These are phyloP conservation scores for Lipomyces spencermartinsiae DNA, from an alignment of 805 yeast species.

Conservation along the genomic window DNA sequence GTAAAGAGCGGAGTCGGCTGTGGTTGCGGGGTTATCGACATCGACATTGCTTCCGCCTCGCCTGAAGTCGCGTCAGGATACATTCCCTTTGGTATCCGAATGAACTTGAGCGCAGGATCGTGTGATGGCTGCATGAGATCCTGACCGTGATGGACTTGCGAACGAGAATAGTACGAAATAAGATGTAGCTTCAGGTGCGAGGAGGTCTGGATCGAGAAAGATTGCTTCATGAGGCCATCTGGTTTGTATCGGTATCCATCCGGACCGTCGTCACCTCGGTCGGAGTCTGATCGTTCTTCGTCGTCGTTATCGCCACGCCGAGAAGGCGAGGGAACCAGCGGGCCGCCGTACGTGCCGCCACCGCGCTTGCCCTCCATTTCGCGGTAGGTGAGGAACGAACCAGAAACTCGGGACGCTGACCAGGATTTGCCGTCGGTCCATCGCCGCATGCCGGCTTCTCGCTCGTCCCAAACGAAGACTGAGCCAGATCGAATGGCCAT, in stretches of 20 bases:
- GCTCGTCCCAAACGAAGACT: conserved; percentile 75
- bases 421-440: conserved; percentile 82
- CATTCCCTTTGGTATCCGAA: conserved; percentile 48
- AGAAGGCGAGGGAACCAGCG: conserved; percentile 20
- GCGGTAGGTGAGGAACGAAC: conserved; percentile 65
- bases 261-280: conserved; percentile 30
- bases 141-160: conserved; percentile 41
- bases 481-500: conserved; percentile 61
- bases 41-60: conserved; percentile 21
- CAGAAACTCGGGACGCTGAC: conserved; percentile 74
- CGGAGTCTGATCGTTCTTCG: conserved; percentile 20
- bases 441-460: conserved; percentile 70
- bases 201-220: conserved; percentile 62
- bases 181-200: conserved; percentile 64
- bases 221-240: conserved; percentile 68
- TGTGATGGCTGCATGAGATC: conserved; percentile 52
- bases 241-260: conserved; percentile 53
- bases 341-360: conserved; percentile 35
- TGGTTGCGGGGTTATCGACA: conserved; percentile 14
- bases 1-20: conserved; percentile 9
- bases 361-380: conserved; percentile 57
- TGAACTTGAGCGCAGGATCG: conserved; percentile 51
- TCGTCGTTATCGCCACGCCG: conserved; percentile 12
- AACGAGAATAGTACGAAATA: conserved; percentile 58
- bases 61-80: conserved; percentile 48